Base-by-base conservation (phyloP, 495 filamentous ascomycete genomes). In the Parmelia sp. region DNA sequence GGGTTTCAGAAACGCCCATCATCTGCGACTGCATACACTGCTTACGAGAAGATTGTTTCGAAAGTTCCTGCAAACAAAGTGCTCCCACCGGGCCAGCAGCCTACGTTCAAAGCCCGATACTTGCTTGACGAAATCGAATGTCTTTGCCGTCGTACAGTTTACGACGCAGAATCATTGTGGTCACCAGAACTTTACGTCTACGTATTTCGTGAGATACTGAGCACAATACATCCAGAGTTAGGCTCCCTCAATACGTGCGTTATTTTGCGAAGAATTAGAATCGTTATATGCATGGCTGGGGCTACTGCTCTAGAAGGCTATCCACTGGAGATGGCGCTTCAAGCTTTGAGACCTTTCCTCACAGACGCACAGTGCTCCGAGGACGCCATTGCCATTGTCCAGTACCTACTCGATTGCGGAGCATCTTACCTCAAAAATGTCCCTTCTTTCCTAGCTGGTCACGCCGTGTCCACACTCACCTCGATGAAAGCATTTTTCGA, bases 281-380 rank as follows among this genome's bases (percentile, higher is more conserved):
- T 96, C 31, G 73, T 97, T 19, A 80, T 97, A 27, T 90, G 85
- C 58, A 73, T 97, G 65, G 87, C 91, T 51, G 91, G 90, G 11
- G 70, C 80, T 23, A 78, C 84, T 23, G 90, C 89, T 33, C 76
- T 88, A 47, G 74, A 84, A 57, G 88, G 87, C 2, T 97, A 97
- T 74, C 89, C 90, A 9, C 74, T 97, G n/a, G 90, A 97, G 71
- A 95, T 96, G 91, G 77, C 92, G 1, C 78, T 97, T 31, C 88
- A 91, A 69, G 84, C 90, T 6, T 80, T 97, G 47, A 80, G 87
- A 23, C 86, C 88, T 3, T 96, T 90, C 66, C 79, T 97, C 25
- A 83, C 84, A 2, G 90, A 97, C 69, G 76, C 84, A 3, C 85
- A 92, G 70, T 97, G 92, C 73, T 88, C 92, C n/a, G 90, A 96